Percentiles rank a stretch among this genome's conserved stretches.
Evolutionary conservation across 1,284 basidiomycete genomes (phyloP).

Genomic region (Apiotrichum gracile): DNA sequence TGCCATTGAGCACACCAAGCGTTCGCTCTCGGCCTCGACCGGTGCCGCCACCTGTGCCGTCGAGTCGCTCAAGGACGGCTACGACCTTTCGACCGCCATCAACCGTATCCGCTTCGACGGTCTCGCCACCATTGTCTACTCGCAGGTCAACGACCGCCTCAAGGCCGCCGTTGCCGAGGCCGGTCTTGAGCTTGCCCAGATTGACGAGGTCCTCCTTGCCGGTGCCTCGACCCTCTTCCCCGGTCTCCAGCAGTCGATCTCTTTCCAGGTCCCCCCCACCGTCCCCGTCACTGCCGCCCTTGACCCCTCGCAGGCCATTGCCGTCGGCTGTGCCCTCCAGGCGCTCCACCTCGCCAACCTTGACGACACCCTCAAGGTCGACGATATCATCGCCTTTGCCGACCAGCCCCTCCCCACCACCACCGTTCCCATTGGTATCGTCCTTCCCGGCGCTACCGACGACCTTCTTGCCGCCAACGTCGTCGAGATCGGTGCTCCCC

Average conservation of each 20-base stretch:
- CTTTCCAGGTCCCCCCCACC: slow-evolving; percentile 64
- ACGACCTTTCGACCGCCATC: slow-evolving; percentile 87
- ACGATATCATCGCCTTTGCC: slow-evolving; percentile 51
- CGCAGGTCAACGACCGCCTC: slow-evolving; percentile 60
- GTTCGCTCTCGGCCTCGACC: slow-evolving; percentile 80
- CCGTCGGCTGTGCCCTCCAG: slow-evolving; percentile 82
- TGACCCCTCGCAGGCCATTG: slow-evolving; percentile 84
- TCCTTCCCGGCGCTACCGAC: slow-evolving; percentile 61
- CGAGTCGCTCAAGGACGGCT: slow-evolving; percentile 89
- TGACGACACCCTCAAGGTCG: slow-evolving; percentile 46
- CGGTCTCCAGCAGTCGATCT: slow-evolving; percentile 71
- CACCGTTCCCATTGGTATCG: slow-evolving; percentile 67
- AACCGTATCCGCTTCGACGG: slow-evolving; percentile 93
- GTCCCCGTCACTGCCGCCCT: slow-evolving; percentile 54
- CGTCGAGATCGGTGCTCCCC: slow-evolving; percentile 65
- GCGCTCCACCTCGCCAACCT: slow-evolving; percentile 63
- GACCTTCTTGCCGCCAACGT: slow-evolving; percentile 55
- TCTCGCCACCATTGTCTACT: slow-evolving; percentile 69
- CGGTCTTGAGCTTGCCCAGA: slow-evolving; percentile 64
- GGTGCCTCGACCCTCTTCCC: slow-evolving; percentile 83
- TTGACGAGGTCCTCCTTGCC: slow-evolving; percentile 86
- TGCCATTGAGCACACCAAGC: slow-evolving; percentile 91
- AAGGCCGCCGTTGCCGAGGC: slow-evolving; percentile 59
- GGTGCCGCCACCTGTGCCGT: slow-evolving; percentile 83
- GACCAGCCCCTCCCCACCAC: slow-evolving; percentile 55